These are phyloP conservation scores for Blastobotrys serpentis DNA, from an alignment of 1,139 yeast genomes.

Conservation along the genomic window DNA sequence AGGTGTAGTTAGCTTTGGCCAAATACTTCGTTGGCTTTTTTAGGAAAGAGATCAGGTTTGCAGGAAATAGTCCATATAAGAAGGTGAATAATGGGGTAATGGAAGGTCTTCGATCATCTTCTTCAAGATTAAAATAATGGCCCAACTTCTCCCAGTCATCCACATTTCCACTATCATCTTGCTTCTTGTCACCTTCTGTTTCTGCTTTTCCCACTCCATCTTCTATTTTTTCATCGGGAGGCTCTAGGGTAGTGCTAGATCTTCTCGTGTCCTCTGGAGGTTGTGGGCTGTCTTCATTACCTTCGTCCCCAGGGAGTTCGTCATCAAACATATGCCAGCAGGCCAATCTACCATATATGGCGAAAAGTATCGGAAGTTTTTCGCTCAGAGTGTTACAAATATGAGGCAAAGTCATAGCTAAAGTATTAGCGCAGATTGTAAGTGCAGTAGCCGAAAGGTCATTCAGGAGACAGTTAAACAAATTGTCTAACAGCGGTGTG, in stretches of 20 bases:
- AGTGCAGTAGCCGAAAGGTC: slow-evolving; percentile 50
- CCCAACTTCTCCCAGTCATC: slow-evolving; percentile 41
- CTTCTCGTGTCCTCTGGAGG: no score
- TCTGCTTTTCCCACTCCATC: slow-evolving; percentile 12
- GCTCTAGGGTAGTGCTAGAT: no score
- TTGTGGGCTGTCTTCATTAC: slow-evolving; percentile 14
- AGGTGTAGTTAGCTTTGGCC: slow-evolving; percentile 22
- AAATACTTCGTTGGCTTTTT: slow-evolving; percentile 44
- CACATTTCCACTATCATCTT: slow-evolving; percentile 8
- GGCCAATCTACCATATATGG: slow-evolving; percentile 48
- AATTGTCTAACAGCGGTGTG: slow-evolving; percentile 44
- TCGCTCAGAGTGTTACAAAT: slow-evolving; percentile 42
- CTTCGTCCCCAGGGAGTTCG: no score
- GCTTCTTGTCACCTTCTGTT: slow-evolving; percentile 13
- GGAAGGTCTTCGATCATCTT: slow-evolving; percentile 27
- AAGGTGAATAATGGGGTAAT: slow-evolving; percentile 44
- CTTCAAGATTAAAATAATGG: slow-evolving; percentile 25
- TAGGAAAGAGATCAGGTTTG: slow-evolving; percentile 48
- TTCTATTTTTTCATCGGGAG: slow-evolving; percentile 7
- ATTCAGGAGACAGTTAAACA: slow-evolving; percentile 45
- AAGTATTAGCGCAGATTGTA: slow-evolving; percentile 44
- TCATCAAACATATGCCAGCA: slow-evolving; percentile 38
- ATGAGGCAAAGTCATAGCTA: slow-evolving; percentile 59
- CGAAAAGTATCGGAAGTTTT: slow-evolving; percentile 47
- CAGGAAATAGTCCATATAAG: slow-evolving; percentile 63